phyloP scores from a whole-genome alignment of 768 basidiomycete species.

The Pleurotus sapidus region DNA sequence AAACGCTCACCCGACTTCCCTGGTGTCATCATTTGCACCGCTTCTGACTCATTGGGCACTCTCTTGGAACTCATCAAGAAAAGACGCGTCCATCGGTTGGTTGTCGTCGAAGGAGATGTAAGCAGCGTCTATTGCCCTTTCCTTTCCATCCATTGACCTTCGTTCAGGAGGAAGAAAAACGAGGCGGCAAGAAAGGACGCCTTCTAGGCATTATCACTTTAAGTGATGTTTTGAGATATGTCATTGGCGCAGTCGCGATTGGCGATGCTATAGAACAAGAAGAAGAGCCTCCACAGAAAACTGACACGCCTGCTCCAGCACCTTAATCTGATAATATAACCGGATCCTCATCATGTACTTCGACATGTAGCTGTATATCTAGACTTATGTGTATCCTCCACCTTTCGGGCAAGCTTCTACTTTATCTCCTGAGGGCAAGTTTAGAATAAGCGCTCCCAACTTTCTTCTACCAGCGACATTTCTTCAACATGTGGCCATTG shows the following conservation, averaged over 20 bases:
- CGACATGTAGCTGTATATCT: slow-evolving; percentile 3
- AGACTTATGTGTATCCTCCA: not conserved
- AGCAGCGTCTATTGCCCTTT: slow-evolving; percentile 12
- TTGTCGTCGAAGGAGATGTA: slow-evolving; percentile 92
- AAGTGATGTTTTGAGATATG: slow-evolving; percentile 83
- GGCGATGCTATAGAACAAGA: slow-evolving; percentile 38
- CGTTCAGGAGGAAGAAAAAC: slow-evolving; percentile 71
- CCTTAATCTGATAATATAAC: not conserved
- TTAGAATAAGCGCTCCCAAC: not conserved
- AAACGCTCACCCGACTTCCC: slow-evolving; percentile 95
- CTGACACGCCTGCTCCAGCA: slow-evolving; percentile 4
- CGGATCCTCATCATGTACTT: not conserved
- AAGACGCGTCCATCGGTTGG: slow-evolving; percentile 89
- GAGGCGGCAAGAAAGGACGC: slow-evolving; percentile 79
- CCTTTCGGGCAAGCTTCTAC: not conserved
- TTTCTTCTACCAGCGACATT: not conserved
- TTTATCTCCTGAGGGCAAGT: not conserved
- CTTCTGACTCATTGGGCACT: slow-evolving; percentile 86
- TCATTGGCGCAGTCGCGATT: slow-evolving; percentile 65
- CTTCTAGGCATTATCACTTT: slow-evolving; percentile 85
- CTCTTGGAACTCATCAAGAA: slow-evolving; percentile 91
- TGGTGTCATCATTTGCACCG: slow-evolving; percentile 94
- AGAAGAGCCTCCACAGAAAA: slow-evolving; percentile 11
- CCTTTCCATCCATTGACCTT: not conserved
- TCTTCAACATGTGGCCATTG: slow-evolving; percentile 27